phyloP scores from a whole-genome alignment of 148 eudicot species.

The Mesembryanthemum crystallinum region DNA sequence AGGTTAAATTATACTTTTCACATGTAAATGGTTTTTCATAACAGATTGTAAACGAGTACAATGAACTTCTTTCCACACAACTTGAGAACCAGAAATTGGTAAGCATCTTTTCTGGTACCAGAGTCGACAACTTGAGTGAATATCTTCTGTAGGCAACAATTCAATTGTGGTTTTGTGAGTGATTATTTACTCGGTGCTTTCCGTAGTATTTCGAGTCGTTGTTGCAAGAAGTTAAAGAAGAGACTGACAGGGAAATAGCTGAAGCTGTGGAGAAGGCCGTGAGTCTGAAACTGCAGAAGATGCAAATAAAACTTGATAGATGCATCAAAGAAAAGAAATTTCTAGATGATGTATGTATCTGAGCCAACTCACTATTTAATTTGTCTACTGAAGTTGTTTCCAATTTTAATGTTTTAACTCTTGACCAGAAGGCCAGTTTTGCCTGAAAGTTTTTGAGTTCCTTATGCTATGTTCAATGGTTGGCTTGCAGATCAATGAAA shows the following conservation, averaged over 20 bases:
- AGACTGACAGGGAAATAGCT: conserved; percentile 57
- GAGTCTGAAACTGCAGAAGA: conserved; percentile 59
- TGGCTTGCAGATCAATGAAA: conserved; percentile 64
- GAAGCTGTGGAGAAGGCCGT: conserved; percentile 62
- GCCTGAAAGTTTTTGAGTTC: background rate
- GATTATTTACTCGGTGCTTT: conserved; percentile 15
- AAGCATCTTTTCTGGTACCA: conserved; percentile 25
- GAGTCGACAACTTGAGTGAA: background rate
- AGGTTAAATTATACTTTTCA: background rate
- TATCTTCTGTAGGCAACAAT: background rate
- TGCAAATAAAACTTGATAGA: conserved; percentile 71
- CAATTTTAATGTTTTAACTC: background rate
- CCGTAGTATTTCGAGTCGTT: conserved; percentile 78
- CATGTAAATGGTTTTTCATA: conserved; percentile 2
- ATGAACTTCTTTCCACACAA: conserved; percentile 84
- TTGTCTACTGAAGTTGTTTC: background rate
- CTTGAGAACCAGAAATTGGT: conserved; percentile 89
- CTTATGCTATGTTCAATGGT: conserved; percentile 6
- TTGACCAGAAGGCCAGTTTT: conserved; percentile 5
- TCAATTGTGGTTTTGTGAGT: background rate
- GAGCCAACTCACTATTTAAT: background rate
- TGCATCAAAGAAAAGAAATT: conserved; percentile 67
- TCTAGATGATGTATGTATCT: conserved; percentile 63
- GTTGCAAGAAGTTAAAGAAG: conserved; percentile 70
- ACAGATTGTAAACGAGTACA: conserved; percentile 86